Percentiles rank a stretch among this genome's conserved stretches.
Conservation (phyloP, 192 early-diverging fungal species). For the Gamsiella multidivaricata region DNA sequence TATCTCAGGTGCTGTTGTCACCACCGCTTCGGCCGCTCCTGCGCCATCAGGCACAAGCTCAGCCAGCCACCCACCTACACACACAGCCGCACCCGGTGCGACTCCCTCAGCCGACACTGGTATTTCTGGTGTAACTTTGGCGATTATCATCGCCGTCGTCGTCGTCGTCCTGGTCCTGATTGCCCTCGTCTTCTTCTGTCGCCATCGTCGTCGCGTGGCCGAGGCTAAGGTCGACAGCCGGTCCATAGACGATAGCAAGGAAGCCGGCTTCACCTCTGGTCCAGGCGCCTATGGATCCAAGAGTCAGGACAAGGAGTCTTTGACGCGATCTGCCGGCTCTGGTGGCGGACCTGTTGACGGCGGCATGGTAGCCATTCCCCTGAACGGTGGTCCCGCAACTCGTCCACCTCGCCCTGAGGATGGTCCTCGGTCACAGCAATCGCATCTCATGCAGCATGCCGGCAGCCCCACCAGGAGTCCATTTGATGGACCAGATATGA, state of each 20-base stretch:
- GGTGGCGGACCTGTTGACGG: slow-evolving; percentile 14
- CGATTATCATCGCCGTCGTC: slow-evolving; percentile 27
- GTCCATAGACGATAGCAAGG: slow-evolving; percentile 18
- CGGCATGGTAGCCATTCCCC: slow-evolving; percentile 11
- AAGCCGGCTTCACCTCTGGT: slow-evolving; percentile 13
- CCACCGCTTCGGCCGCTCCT: background rate
- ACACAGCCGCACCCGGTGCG: background rate
- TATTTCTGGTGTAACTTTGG: slow-evolving; percentile 18
- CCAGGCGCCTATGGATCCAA: slow-evolving; percentile 3
- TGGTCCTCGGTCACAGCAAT: slow-evolving; percentile 6
- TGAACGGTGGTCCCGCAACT: background rate
- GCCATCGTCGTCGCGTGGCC: slow-evolving; percentile 37
- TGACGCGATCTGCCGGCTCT: slow-evolving; percentile 25
- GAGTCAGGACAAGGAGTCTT: slow-evolving; percentile 37
- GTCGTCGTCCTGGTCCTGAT: slow-evolving; percentile 7
- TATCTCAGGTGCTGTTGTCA: slow-evolving; percentile 3
- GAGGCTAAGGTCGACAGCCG: slow-evolving; percentile 1
- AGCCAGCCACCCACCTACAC: too few relatives aligned
- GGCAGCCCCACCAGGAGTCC: slow-evolving; percentile 23
- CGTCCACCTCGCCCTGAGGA: slow-evolving; percentile 1
- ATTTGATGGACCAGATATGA: slow-evolving; percentile 13
- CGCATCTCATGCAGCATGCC: background rate
- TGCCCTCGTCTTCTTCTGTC: slow-evolving; percentile 23
- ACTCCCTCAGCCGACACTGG: background rate
- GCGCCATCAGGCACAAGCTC: background rate